A percentile compares a stretch with the other conserved stretches of the same genome.
Evolutionary conservation across 73 alveolate species (phyloP).

Genomic region (Paramecium sonneborni): DNA sequence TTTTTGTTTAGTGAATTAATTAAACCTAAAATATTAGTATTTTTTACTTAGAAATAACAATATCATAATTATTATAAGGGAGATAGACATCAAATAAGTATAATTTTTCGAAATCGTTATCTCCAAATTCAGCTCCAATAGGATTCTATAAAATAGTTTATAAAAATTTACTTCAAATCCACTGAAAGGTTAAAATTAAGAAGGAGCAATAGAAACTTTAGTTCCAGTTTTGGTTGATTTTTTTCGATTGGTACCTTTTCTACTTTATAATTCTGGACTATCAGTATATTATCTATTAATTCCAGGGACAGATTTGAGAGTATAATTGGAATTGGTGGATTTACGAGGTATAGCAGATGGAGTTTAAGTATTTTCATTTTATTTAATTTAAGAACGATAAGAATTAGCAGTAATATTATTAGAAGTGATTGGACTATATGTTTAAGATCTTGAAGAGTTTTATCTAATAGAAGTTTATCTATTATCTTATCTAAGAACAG

Average conservation of each 20-base stretch:
- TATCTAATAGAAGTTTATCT: neutral
- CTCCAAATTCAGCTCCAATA: neutral
- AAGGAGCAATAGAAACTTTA: neutral
- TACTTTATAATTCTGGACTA: constrained; percentile 13
- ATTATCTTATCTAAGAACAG: neutral
- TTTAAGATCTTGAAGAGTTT: constrained; percentile 6
- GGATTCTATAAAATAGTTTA: neutral
- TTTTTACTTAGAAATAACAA: neutral
- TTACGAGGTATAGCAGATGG: neutral
- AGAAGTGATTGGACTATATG: constrained; percentile 27
- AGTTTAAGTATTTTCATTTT: neutral
- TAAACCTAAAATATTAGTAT: neutral
- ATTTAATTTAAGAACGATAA: neutral
- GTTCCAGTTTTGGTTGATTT: constrained; percentile 46
- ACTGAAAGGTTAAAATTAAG: constrained; percentile 17
- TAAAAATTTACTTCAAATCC: neutral
- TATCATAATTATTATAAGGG: constrained; percentile 25
- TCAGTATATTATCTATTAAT: constrained; percentile 16
- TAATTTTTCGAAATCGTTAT: neutral
- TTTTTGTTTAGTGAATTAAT: neutral
- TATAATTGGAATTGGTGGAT: neutral
- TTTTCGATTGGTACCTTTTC: neutral
- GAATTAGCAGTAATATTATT: neutral
- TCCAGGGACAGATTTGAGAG: neutral
- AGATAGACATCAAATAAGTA: neutral